Evolutionary conservation across 345 rosid genomes (phyloP).

Genomic region (Melaleuca alternifolia): DNA sequence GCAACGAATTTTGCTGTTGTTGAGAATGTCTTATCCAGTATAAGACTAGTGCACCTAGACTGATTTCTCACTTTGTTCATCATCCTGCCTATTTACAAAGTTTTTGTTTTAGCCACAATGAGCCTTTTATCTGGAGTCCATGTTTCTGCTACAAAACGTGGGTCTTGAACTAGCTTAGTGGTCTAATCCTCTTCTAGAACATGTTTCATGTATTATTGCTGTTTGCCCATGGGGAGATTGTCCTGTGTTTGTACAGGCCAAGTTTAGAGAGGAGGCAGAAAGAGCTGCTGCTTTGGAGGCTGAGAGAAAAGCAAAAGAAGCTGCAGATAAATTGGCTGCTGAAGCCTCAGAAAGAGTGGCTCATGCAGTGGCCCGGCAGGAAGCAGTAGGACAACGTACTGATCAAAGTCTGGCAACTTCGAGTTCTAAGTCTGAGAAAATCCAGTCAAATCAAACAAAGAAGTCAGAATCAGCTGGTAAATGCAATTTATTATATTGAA

Average conservation of each 20-base stretch:
- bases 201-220: background rate
- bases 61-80: background rate
- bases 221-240: background rate
- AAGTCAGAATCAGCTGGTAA: constrained; percentile 26
- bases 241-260: constrained; percentile 10
- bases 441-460: constrained; percentile 13
- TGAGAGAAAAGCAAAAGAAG: constrained; percentile 58
- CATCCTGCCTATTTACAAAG: background rate
- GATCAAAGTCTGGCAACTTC: background rate
- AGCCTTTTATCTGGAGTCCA: background rate
- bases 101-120: background rate
- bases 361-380: constrained; percentile 15
- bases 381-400: constrained; percentile 1
- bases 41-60: background rate
- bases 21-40: background rate
- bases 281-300: constrained; percentile 53
- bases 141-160: background rate
- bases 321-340: constrained; percentile 47
- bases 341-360: constrained; percentile 20
- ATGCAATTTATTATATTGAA: background rate
- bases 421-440: constrained; percentile 15
- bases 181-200: background rate
- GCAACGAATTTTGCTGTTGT: background rate
- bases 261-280: constrained; percentile 69
- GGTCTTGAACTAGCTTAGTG: background rate